Evolutionary conservation across 2,329 filamentous ascomycete species (phyloP).

Genomic region (Berkeleyomyces basicola): DNA sequence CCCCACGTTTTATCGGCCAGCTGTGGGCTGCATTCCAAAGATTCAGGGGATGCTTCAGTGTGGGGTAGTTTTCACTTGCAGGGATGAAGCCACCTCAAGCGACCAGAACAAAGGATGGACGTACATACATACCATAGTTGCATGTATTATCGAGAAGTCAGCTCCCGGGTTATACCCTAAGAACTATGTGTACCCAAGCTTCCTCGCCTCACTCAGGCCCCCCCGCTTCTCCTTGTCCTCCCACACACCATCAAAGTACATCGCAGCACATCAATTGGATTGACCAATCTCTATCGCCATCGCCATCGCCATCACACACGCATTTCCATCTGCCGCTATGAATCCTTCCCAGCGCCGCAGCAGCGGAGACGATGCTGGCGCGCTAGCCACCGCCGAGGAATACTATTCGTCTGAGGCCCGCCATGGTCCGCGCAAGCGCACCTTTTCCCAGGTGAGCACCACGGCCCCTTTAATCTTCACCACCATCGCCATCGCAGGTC

Average conservation of each 20-base stretch:
- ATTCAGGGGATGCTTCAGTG: no score
- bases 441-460: conserved; percentile 35
- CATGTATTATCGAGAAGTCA: no score
- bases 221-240: neutral
- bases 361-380: conserved; percentile 30
- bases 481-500: conserved; percentile 18
- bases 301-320: neutral
- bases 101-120: no score
- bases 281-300: neutral
- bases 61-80: no score
- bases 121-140: no score
- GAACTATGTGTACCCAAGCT: neutral
- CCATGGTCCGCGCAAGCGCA: conserved; percentile 35
- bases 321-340: neutral
- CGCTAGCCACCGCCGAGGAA: conserved; percentile 41
- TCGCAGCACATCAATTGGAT: neutral
- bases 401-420: conserved; percentile 42
- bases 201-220: neutral
- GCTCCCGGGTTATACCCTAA: neutral
- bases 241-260: neutral
- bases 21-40: no score
- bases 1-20: no score
- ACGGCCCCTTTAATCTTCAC: neutral
- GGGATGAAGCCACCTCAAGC: no score
- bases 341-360: conserved; percentile 16